Base-by-base conservation (phyloP, 129 eudicot species). In the Chrysanthemum seticuspe region DNA sequence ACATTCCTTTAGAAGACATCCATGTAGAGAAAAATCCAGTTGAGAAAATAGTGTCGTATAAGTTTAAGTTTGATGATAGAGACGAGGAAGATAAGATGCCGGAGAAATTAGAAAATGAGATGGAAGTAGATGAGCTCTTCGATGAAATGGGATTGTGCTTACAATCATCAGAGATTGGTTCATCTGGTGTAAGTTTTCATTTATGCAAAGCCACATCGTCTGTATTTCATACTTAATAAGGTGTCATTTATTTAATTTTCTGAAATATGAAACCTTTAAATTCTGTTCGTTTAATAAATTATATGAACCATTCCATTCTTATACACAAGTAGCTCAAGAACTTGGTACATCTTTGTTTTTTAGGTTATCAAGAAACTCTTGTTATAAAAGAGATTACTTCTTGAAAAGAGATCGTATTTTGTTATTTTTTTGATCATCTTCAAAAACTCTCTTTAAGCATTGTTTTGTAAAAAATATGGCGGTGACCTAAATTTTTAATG, bases 61-160 rank as follows among this genome's bases (percentile, higher is more conserved):
- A 78, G 75, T 89, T 89, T 62, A 74, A 54, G 53, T 81, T 86
- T 67, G 86, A 40, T 40, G 47, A 40, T 40, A 2, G 58, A 18
- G 88, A 81, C 10, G 85, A 82, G 40, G 73, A 63, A 0, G 55
- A 49, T 5, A 44, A 31, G 16, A 12, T 54, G 48, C 78, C 66
- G 5, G 75, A 61, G 68, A 83, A 83, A 60, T 66, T 55, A 66
- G 86, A 80, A 31, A 70, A 62, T 50, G 85, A 84, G 69, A 65
- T 47, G 47, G 90, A 82, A 65, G 64, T 79, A 10, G 90, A 80
- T 48, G 73, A 58, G 23, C 85, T 89, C 1, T 87, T 82, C 56
- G 58, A 57, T 40, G 90, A 86, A 25, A 21, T 89, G 83, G 80
- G 83, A 13, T 45, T 75, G 77, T 78, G 68, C 16, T 63, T 78